Evolutionary conservation across 2,329 filamentous ascomycete species (phyloP), one percentile per base, ranked within the genome.

Genomic region (Hypoxylon sp.): DNA sequence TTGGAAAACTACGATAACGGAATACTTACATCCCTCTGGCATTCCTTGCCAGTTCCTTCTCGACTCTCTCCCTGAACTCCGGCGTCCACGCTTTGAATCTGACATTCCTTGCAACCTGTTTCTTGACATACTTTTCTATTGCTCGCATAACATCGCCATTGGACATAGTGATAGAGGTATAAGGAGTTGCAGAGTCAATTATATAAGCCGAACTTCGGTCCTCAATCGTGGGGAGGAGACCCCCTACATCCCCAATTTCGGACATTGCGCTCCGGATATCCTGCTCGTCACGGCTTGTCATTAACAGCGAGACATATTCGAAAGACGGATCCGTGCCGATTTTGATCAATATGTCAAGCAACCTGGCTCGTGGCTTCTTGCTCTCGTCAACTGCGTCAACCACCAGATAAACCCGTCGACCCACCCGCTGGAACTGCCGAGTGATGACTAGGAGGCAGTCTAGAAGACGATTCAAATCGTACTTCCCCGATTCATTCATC

Each of bases 381-480:
- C 77, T 79, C 57, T 79, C 78, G 46, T 79, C 77, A 6, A 78
- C 67, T 3, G 77, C 77, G 48, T 78, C 77, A 3, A 79, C 51
- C 3, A 76, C 63, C 1, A 80, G 37, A 26, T 72, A 76, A 8
- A 76, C 71, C 5, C 66, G 65, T 8, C 48, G 42, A n/a, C 39
- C 46, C 8, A 50, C 1, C 4, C 59, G 55, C 33, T 39, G 3
- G 37, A 75, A 74, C 11, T 51, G 29, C 1, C 55, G n/a, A 17
- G 74, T 70, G 2, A 78, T 44, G 3, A 68, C 64, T 9, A 59
- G 46, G 24, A 79, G 58, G 37, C 68, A 72, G 6, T 60, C 37
- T 3, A 75, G 47, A 4, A 77, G 69, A 44, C 70, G 64, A 10
- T 68, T n/a, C 24, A 70, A 64, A 5, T 50, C 63, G 53, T 72